Evolutionary conservation across 495 filamentous ascomycete species (phyloP).

Genomic region (Penicillium waksmanii): DNA sequence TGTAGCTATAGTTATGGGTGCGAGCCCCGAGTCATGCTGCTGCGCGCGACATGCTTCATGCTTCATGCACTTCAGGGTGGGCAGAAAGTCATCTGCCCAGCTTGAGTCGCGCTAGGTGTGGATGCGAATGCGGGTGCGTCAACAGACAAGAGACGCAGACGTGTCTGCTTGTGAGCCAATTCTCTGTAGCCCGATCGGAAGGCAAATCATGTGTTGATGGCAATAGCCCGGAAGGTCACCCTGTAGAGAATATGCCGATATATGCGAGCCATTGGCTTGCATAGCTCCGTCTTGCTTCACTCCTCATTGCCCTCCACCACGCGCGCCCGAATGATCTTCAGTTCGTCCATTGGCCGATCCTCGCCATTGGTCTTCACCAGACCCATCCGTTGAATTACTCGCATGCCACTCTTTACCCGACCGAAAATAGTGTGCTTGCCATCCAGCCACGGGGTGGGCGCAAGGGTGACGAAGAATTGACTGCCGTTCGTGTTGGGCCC

Average conservation of each 20-base stretch:
- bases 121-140: not conserved
- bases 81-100: not conserved
- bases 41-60: not conserved
- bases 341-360: conserved; percentile 80
- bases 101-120: not conserved
- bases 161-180: not conserved
- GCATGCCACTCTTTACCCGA: conserved; percentile 82
- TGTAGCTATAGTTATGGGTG: conserved; percentile 15
- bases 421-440: conserved; percentile 98
- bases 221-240: not conserved
- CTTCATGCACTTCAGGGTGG: not conserved
- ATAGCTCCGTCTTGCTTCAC: conserved; percentile 16
- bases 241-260: not conserved
- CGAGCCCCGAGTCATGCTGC: conserved; percentile 12
- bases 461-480: conserved; percentile 87
- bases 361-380: conserved; percentile 81
- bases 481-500: conserved; percentile 93
- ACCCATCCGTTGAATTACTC: conserved; percentile 85
- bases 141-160: not conserved
- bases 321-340: conserved; percentile 76
- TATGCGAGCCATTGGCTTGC: not conserved
- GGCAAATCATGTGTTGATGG: not conserved
- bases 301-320: conserved; percentile 62
- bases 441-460: conserved; percentile 95
- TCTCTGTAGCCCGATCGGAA: not conserved